These are phyloP conservation scores for Colletotrichum sp. DNA, from an alignment of 2,329 filamentous ascomycete species.

Conservation along the genomic window DNA sequence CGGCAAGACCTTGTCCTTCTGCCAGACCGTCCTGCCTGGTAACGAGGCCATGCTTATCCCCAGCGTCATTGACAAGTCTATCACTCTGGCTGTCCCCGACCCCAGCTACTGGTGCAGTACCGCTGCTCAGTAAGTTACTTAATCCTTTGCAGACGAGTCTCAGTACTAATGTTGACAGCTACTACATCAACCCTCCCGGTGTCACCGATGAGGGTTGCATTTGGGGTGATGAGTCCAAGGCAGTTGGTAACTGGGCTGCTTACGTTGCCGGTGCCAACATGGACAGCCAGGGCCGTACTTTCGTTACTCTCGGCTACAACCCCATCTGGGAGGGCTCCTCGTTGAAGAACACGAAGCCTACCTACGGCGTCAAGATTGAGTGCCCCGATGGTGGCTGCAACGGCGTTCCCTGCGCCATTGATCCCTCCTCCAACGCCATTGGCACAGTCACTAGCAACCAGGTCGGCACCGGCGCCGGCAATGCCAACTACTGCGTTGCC, in stretches of 20 bases:
- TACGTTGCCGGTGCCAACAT: conserved; percentile 81
- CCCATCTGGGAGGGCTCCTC: conserved; percentile 69
- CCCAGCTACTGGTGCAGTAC: conserved; percentile 74
- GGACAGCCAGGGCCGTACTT: conserved; percentile 68
- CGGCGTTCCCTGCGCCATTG: conserved; percentile 76
- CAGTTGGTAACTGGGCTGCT: conserved; percentile 77
- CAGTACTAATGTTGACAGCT: conserved; percentile 48
- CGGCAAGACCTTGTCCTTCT: conserved; percentile 69
- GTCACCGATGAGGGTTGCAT: conserved; percentile 67
- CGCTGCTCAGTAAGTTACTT: conserved; percentile 69
- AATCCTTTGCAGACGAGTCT: background rate
- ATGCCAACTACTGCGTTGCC: conserved; percentile 76
- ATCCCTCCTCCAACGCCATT: conserved; percentile 60
- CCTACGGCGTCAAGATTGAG: conserved; percentile 72
- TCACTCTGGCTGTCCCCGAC: conserved; percentile 74
- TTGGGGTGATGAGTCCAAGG: conserved; percentile 69
- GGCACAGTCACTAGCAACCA: conserved; percentile 64
- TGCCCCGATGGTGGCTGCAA: conserved; percentile 71
- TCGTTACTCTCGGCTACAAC: conserved; percentile 79
- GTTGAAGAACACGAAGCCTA: conserved; percentile 62
- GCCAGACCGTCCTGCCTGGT: conserved; percentile 80
- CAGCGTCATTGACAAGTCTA: conserved; percentile 64
- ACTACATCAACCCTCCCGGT: conserved; percentile 80
- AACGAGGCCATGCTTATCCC: conserved; percentile 85
- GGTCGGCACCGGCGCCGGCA: conserved; percentile 66